Conservation (phyloP, 139 green algal genomes). For the Marvania coccoides region DNA sequence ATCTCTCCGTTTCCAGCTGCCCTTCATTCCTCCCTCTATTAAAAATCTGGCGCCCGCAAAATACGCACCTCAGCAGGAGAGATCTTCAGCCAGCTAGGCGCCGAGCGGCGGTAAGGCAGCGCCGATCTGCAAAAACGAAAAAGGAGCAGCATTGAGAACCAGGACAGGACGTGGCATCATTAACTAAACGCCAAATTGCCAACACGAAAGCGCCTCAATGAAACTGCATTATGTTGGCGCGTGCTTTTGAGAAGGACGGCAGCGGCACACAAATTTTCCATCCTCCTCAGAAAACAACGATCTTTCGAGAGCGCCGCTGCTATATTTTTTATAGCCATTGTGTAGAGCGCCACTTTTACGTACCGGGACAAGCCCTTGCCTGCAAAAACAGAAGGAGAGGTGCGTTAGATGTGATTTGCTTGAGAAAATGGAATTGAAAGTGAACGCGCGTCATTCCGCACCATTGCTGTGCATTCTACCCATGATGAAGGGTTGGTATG, state of each 20-base stretch:
- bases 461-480: conserved; percentile 87
- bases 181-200: no score
- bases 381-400: conserved; percentile 8
- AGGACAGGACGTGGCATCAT: no score
- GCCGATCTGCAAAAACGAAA: conserved; percentile 58
- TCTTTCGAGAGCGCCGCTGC: no score
- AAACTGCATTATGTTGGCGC: no score
- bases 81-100: conserved; percentile 85
- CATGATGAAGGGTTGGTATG: conserved; percentile 60
- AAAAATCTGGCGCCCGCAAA: no score
- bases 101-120: conserved; percentile 89
- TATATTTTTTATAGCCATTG: no score
- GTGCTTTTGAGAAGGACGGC: no score
- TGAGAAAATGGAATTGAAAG: neutral
- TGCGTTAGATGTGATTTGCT: neutral
- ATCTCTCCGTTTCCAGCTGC: neutral
- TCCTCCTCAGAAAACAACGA: no score
- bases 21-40: neutral
- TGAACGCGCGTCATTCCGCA: neutral
- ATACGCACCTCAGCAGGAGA: conserved; percentile 55
- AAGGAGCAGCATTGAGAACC: no score
- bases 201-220: no score
- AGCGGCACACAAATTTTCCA: no score
- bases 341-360: no score
- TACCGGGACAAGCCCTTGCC: conserved; percentile 90